Base-by-base conservation (phyloP, 352 stramenopile species). In the Pythium sukuiense region DNA sequence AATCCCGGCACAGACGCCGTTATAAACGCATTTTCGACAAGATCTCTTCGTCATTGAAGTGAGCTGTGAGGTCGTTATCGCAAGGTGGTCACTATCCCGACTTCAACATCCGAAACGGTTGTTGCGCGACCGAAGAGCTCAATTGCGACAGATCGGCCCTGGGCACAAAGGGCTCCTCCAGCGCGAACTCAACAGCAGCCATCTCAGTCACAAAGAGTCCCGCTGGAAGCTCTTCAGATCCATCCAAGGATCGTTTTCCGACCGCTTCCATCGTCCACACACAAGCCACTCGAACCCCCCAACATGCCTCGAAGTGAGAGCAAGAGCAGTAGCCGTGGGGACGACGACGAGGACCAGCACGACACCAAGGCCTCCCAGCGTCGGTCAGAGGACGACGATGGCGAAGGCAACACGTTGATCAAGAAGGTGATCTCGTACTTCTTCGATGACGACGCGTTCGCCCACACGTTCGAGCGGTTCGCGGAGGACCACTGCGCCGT, bases 361-460 rank as follows among this genome's bases (percentile, higher is more conserved):
- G 50, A 58, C 52, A 52, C 64, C 52, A 63, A 61, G 32, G 41
- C 37, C 24, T 26, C 50, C 27, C 56, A 43, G 61, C 53, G 50
- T 50, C 20, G 64, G 11, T 43, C 29, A 32, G 14, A 53, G 48
- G 33, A 37, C 26, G 24, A 63, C 3, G 55, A 57, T 16, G 30
- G 37, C 14, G 52, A 62, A 39, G 62, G 60, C 59, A 62, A 49
- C 20, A 59, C 43, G 41, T 71, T 78, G 32, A 72, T 91, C 4
- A 79, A 83, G 59, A 83, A 83, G 53, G 84, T 93, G 48, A 88
- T 90, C 59, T 72, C 73, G 37, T 93, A 81, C 57, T 93, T 93
- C 65, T 93, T 93, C 45, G 81, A 90, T 60, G 81, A 93, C 65
- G 84, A 93, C 64, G 82, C 81, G 41, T 93, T 93, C 54, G 83